Conservation (phyloP, 2,329 filamentous ascomycete species). For the Sclerotinia sclerotiorum region DNA sequence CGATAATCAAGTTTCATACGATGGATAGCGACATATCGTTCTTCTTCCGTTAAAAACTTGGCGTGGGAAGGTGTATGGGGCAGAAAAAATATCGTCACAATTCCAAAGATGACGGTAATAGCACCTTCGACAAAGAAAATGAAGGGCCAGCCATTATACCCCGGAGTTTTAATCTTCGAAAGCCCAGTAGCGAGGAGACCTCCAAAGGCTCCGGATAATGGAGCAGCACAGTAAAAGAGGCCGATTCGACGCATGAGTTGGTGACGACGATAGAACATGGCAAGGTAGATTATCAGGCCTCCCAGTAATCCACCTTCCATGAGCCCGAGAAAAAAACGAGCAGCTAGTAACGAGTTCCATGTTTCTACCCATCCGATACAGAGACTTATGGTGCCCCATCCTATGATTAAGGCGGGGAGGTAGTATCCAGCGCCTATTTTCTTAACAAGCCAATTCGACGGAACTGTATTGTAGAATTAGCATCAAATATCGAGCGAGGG, state of each 20-base stretch:
- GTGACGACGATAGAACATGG: constrained; percentile 59
- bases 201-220: constrained; percentile 76
- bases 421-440: constrained; percentile 41
- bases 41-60: constrained; percentile 14
- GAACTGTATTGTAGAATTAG: constrained; percentile 52
- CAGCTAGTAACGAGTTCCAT: constrained; percentile 45
- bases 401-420: constrained; percentile 45
- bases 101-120: constrained; percentile 17
- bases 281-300: constrained; percentile 59
- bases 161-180: constrained; percentile 9
- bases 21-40: constrained; percentile 12
- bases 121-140: constrained; percentile 23
- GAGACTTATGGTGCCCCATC: constrained; percentile 49
- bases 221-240: constrained; percentile 81
- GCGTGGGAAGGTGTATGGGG: constrained; percentile 22
- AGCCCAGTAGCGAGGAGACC: constrained; percentile 61
- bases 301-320: constrained; percentile 50
- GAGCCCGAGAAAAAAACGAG: constrained; percentile 50
- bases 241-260: constrained; percentile 83
- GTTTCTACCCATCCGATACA: constrained; percentile 48
- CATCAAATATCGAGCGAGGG: constrained; percentile 23
- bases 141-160: constrained; percentile 21
- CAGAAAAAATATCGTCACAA: constrained; percentile 5
- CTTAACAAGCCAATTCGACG: constrained; percentile 41
- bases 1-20: constrained; percentile 21